A percentile compares a stretch with the other conserved stretches of the same genome.
These are phyloP conservation scores for Arachis stenosperma DNA, from an alignment of 306 rosid genomes.

Conservation along the genomic window DNA sequence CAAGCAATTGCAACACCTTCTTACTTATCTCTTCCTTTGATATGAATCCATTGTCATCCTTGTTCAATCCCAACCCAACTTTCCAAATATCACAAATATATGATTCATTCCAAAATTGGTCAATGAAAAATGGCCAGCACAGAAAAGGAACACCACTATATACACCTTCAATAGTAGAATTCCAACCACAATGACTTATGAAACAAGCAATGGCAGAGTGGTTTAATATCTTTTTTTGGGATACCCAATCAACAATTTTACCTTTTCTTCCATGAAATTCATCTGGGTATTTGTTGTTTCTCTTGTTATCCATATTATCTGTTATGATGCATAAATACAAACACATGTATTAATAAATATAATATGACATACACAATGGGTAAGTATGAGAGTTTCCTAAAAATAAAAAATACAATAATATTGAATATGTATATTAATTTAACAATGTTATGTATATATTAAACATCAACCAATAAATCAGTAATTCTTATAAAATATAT, in stretches of 20 bases:
- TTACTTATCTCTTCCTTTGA: slow-evolving; percentile 13
- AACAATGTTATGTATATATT: too few relatives aligned
- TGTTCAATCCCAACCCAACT: slow-evolving; percentile 15
- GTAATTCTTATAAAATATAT: too few relatives aligned
- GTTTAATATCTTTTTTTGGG: slow-evolving; percentile 39
- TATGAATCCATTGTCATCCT: slow-evolving; percentile 24
- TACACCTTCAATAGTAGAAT: slow-evolving; percentile 44
- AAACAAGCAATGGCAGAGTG: slow-evolving; percentile 44
- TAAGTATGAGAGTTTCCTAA: too few relatives aligned
- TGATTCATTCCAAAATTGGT: slow-evolving; percentile 15
- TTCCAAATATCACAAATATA: slow-evolving; percentile 35
- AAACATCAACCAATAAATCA: too few relatives aligned
- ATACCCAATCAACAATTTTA: slow-evolving; percentile 39
- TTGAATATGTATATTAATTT: too few relatives aligned
- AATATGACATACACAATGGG: too few relatives aligned
- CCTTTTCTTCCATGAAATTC: slow-evolving; percentile 35
- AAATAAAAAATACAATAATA: too few relatives aligned
- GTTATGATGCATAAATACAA: neutral
- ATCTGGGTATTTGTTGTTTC: neutral
- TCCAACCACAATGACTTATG: slow-evolving; percentile 52
- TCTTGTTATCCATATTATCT: too few relatives aligned
- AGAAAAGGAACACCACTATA: slow-evolving; percentile 43
- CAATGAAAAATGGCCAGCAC: slow-evolving; percentile 33
- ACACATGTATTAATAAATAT: too few relatives aligned
- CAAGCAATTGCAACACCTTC: slow-evolving; percentile 27